phyloP scores from a whole-genome alignment of 176 grass and related monocot genomes.

The Bonia amplexicaulis region DNA sequence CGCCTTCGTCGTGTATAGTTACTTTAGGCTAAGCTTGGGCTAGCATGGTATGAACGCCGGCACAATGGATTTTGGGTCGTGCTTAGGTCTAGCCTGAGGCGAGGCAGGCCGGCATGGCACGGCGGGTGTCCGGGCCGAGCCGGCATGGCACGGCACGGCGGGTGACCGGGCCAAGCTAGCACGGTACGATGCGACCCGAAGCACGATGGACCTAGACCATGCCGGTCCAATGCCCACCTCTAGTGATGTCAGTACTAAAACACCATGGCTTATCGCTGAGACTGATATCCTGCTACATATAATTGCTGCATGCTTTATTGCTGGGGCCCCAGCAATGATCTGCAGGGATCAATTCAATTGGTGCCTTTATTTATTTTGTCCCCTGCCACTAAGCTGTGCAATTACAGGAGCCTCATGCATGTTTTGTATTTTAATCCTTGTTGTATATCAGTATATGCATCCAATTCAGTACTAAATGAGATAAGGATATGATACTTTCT shows the following conservation, averaged over 20 bases:
- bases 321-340: background rate
- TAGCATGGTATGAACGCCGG: no score
- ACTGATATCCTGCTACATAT: background rate
- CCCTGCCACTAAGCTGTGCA: background rate
- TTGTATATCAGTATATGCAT: background rate
- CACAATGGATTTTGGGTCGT: no score
- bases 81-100: no score
- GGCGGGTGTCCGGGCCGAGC: no score
- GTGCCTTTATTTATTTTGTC: background rate
- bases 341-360: background rate
- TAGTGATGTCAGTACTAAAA: background rate
- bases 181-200: no score
- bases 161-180: no score
- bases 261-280: background rate
- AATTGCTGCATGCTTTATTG: constrained; percentile 25
- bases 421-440: background rate
- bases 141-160: no score
- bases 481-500: background rate
- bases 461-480: background rate
- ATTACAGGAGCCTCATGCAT: background rate
- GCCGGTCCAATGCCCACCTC: no score
- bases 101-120: no score
- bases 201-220: no score
- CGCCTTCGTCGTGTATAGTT: no score
- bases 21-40: no score